phyloP scores from a whole-genome alignment of 1,284 basidiomycete genomes.

The Bjerkandera adusta region DNA sequence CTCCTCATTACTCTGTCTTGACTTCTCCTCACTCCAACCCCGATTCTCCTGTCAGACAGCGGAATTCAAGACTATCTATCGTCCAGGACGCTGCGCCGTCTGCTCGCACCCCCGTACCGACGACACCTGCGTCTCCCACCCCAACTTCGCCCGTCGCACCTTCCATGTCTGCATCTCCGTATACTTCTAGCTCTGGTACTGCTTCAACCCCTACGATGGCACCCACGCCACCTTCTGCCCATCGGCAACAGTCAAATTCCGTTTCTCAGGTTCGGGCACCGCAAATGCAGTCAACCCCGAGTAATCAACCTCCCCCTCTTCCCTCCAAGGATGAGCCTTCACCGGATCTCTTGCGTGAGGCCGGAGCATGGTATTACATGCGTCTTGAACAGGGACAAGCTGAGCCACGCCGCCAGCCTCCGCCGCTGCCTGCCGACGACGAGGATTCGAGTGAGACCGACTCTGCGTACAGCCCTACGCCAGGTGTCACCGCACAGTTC shows the following conservation, averaged over 20 bases:
- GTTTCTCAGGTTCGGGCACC: too few relatives aligned
- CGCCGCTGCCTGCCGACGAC: constrained; percentile 26
- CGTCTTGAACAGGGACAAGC: constrained; percentile 41
- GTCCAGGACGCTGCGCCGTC: constrained; percentile 10
- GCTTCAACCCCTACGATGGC: not conserved
- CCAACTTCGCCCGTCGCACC: constrained; percentile 2
- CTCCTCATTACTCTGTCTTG: constrained; percentile 37
- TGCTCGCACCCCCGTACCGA: constrained; percentile 2
- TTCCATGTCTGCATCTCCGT: constrained; percentile 4
- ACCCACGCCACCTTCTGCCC: not conserved
- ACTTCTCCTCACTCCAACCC: constrained; percentile 42
- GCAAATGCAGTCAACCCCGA: too few relatives aligned
- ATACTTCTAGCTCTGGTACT: constrained; percentile 11
- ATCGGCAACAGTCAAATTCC: not conserved
- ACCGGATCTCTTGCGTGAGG: constrained; percentile 47
- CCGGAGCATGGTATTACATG: constrained; percentile 68
- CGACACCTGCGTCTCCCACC: constrained; percentile 6
- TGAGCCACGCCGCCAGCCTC: constrained; percentile 20
- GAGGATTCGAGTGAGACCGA: constrained; percentile 25
- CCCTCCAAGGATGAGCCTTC: constrained; percentile 16
- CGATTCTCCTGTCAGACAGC: not conserved
- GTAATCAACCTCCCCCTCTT: constrained; percentile 22
- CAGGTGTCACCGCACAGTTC: constrained; percentile 6
- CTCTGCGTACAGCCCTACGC: constrained; percentile 23
- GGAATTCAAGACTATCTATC: constrained; percentile 9